Evolutionary conservation across 495 filamentous ascomycete genomes (phyloP), one percentile per base, ranked within the genome.

Genomic region (Podospora bellae-mahoneyi): DNA sequence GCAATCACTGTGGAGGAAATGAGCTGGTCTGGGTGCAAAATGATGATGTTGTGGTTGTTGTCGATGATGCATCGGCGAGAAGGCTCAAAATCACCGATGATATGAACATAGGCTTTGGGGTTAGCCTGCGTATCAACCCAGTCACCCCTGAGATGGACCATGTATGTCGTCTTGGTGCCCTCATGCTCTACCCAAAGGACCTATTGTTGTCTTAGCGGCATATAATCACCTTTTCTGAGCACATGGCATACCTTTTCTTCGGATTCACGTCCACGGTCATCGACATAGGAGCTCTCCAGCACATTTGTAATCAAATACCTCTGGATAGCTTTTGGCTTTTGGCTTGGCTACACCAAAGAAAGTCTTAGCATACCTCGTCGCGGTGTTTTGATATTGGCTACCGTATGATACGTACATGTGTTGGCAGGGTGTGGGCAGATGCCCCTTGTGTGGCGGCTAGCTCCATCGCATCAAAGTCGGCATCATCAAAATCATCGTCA

Each of bases 1-100:
- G 91, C 95, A 39, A 99, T 90, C 9, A 94, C 91, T 7, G 94
- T 97, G 2, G 94, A 90, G 13, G 95, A 97, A 63, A 99, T 89
- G 26, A 99, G 86, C 79, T 97, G 94, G 77, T 99, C 95, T 2
- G 95, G 95, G 75, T 99, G 93, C 15, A 99, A 83, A 71, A 99
- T 94, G 53, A 99, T 79, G 81, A 97, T 90, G 72, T 96, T 91
- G 64, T 89, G 81, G 27, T 81, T 78, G 75, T 97, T 92, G 76
- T 93, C 89, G 66, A 89, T 79, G 63, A 97, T 82, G 68, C 92
- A 85, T 75, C 87, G 89, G 5, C 90, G 90, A 13, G 78, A 80
- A 4, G 80, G 69, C 64, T 89, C 81, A 72, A 97, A 96, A 20
- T 86, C 80, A n/a, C 93, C 93, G 66, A 97, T 90, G 64, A 97